Evolutionary conservation across 345 rosid species (phyloP).

Genomic region (Gossypium arboreum): DNA sequence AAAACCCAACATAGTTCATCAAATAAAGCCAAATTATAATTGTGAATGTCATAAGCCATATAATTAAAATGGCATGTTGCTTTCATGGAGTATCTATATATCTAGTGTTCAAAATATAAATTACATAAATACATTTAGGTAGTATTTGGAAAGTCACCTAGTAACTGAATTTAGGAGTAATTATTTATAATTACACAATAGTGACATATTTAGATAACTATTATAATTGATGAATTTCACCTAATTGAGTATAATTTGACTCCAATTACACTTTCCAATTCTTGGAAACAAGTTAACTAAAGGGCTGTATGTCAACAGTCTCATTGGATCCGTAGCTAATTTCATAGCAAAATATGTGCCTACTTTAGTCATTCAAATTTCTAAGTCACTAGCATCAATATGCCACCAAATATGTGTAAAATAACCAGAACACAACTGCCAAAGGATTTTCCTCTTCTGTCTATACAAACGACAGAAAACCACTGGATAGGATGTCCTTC

Average conservation of each 20-base stretch:
- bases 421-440: neutral
- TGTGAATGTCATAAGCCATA: too few species aligned
- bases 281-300: too few species aligned
- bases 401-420: neutral
- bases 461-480: conserved; percentile 83
- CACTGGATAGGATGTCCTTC: conserved; percentile 90
- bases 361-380: neutral
- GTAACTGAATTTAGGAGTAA: too few species aligned
- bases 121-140: too few species aligned
- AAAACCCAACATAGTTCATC: too few species aligned
- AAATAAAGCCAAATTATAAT: too few species aligned
- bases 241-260: fast-evolving
- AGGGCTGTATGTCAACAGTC: neutral
- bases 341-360: neutral
- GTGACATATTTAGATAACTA: fast-evolving
- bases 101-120: too few species aligned
- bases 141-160: too few species aligned
- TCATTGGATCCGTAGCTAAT: neutral
- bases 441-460: conserved; percentile 60
- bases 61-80: too few species aligned
- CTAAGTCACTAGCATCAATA: neutral
- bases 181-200: too few species aligned
- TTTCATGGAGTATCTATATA: too few species aligned
- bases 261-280: too few species aligned
- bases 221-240: fast-evolving